phyloP scores from a whole-genome alignment of 73 alveolate species.

The Tetrahymena malaccensis region DNA sequence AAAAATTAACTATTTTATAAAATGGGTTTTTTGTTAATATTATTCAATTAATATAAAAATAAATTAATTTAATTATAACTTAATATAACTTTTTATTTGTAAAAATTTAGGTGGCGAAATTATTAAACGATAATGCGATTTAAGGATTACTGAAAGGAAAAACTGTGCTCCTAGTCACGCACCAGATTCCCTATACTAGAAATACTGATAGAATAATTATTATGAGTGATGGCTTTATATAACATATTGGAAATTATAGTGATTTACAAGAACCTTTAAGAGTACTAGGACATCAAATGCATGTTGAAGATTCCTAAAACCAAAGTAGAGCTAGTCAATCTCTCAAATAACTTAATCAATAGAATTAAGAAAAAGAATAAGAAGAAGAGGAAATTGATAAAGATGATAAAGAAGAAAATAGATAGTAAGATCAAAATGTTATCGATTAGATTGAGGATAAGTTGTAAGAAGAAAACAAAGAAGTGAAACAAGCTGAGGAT shows the following conservation, averaged over 20 bases:
- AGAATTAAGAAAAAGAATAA: not conserved
- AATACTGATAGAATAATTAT: slow-evolving; percentile 22
- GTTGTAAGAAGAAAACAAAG: not conserved
- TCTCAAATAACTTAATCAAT: not conserved
- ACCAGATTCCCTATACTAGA: slow-evolving; percentile 35
- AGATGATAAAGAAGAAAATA: not conserved
- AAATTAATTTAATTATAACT: no score
- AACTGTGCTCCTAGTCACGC: slow-evolving; percentile 45
- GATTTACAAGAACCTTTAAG: not conserved
- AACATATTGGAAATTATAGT: not conserved
- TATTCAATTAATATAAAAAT: no score
- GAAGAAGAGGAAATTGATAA: not conserved
- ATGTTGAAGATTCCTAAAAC: not conserved
- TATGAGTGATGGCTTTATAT: slow-evolving; percentile 33
- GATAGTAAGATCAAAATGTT: not conserved
- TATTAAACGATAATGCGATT: slow-evolving; percentile 5
- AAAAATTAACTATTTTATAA: no score
- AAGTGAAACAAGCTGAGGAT: not conserved
- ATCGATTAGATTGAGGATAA: not conserved
- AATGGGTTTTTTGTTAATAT: no score
- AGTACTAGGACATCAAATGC: not conserved
- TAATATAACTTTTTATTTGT: not conserved
- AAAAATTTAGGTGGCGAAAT: slow-evolving; percentile 28
- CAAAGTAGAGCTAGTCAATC: not conserved
- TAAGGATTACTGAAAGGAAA: not conserved